Evolutionary conservation across 768 basidiomycete genomes (phyloP).

Genomic region (Lactifluus pinguis): DNA sequence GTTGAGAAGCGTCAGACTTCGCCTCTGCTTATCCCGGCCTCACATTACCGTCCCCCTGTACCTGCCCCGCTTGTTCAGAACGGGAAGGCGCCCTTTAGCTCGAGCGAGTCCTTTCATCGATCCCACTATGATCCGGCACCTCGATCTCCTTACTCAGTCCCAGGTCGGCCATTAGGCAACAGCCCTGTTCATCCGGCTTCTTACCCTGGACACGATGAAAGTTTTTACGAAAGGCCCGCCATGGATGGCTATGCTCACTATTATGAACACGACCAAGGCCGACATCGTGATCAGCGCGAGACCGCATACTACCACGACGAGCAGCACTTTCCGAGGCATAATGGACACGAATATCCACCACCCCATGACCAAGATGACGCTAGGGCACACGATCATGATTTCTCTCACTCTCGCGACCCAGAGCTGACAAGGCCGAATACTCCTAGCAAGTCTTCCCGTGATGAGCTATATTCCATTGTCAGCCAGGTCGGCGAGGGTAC

Average conservation of each 20-base stretch:
- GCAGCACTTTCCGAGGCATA: slow-evolving; percentile 10
- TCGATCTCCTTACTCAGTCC: slow-evolving; percentile 10
- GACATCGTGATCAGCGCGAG: slow-evolving; percentile 7
- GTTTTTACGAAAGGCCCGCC: not conserved
- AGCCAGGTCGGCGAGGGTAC: slow-evolving; percentile 97
- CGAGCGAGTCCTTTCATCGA: slow-evolving; percentile 11
- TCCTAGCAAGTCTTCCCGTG: slow-evolving; percentile 19
- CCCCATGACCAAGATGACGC: slow-evolving; percentile 8
- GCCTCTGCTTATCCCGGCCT: slow-evolving; percentile 8
- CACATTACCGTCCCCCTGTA: slow-evolving; percentile 13
- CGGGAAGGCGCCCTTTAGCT: slow-evolving; percentile 1
- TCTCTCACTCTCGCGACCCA: slow-evolving; percentile 2
- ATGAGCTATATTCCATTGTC: slow-evolving; percentile 76
- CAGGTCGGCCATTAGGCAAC: slow-evolving; percentile 7
- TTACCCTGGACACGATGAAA: slow-evolving; percentile 4
- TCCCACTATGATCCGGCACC: slow-evolving; percentile 9
- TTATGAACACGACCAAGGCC: slow-evolving; percentile 13
- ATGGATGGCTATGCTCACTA: slow-evolving; percentile 7
- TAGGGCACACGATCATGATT: slow-evolving; percentile 2
- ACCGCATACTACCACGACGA: slow-evolving; percentile 6
- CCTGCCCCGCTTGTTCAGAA: slow-evolving; percentile 14
- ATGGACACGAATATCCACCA: slow-evolving; percentile 13
- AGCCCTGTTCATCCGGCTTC: slow-evolving; percentile 9
- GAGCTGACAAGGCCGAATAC: slow-evolving; percentile 15
- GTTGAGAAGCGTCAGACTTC: slow-evolving; percentile 9